Percentiles rank a stretch among this genome's conserved stretches.
Evolutionary conservation across 306 rosid species (phyloP).

Genomic region (Aeschynomene evenia): DNA sequence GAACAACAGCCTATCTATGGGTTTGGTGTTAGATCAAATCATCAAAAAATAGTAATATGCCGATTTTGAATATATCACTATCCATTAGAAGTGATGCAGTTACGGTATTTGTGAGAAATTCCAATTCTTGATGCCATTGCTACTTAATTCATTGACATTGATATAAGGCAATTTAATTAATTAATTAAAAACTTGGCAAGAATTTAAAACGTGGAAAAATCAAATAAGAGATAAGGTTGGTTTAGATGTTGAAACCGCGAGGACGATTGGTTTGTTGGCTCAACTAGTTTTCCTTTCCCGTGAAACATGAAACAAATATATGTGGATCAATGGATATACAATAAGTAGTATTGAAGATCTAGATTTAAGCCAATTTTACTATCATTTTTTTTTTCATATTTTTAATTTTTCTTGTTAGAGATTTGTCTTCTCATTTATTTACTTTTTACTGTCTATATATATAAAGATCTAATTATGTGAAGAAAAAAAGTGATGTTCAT

Average conservation of each 20-base stretch:
- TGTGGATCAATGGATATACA: neutral
- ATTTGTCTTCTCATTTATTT: neutral
- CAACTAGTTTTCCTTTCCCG: too few relatives aligned
- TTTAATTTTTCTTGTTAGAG: neutral
- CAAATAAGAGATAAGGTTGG: neutral
- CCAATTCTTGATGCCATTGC: neutral
- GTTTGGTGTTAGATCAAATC: neutral
- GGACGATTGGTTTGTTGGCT: neutral
- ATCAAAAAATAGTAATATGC: neutral
- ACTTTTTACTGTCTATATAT: neutral
- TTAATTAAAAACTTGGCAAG: neutral
- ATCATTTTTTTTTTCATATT: too few relatives aligned
- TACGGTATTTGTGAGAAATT: neutral
- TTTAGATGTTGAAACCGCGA: neutral
- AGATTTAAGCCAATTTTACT: neutral
- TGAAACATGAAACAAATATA: neutral
- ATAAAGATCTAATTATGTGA: too few relatives aligned
- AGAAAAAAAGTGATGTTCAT: neutral
- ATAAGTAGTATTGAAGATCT: neutral
- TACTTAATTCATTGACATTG: too few relatives aligned
- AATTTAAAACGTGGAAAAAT: constrained; percentile 1
- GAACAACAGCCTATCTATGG: neutral
- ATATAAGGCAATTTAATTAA: neutral
- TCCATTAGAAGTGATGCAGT: neutral
- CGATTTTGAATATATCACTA: neutral